A percentile compares a stretch with the other conserved stretches of the same genome.
phyloP scores from a whole-genome alignment of 2,329 filamentous ascomycete genomes.

The Aspergillus vadensis region DNA sequence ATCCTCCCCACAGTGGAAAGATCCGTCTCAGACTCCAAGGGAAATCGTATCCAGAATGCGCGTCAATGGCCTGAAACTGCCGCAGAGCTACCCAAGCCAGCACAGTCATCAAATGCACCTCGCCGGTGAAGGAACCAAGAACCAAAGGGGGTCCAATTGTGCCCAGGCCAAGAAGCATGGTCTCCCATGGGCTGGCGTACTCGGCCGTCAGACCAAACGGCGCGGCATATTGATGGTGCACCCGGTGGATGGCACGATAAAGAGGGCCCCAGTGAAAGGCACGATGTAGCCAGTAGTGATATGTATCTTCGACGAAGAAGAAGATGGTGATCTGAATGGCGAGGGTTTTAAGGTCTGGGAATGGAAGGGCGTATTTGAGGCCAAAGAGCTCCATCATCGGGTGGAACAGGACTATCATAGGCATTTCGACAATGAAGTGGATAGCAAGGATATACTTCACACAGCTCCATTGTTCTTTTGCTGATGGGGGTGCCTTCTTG shows the following conservation, averaged over 20 bases:
- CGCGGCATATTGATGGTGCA: slow-evolving; percentile 96
- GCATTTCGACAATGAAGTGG: slow-evolving; percentile 95
- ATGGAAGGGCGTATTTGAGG: slow-evolving; percentile 80
- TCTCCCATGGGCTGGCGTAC: slow-evolving; percentile 94
- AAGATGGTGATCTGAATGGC: slow-evolving; percentile 84
- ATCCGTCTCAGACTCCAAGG: slow-evolving; percentile 92
- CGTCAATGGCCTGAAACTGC: slow-evolving; percentile 93
- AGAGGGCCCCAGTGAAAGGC: slow-evolving; percentile 87
- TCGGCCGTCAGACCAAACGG: slow-evolving; percentile 94
- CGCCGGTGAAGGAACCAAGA: slow-evolving; percentile 74
- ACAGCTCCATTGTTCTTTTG: slow-evolving; percentile 88
- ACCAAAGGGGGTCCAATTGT: slow-evolving; percentile 77
- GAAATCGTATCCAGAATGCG: slow-evolving; percentile 96
- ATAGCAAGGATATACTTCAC: slow-evolving; percentile 85
- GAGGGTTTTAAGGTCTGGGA: slow-evolving; percentile 80
- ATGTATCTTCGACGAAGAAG: slow-evolving; percentile 91
- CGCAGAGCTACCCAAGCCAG: slow-evolving; percentile 89
- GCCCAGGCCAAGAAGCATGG: slow-evolving; percentile 86
- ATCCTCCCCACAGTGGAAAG: slow-evolving; percentile 87
- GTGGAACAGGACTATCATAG: slow-evolving; percentile 92
- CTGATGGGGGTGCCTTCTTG: slow-evolving; percentile 76
- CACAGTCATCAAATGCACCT: slow-evolving; percentile 94
- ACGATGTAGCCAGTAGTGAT: slow-evolving; percentile 97
- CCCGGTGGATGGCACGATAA: slow-evolving; percentile 95
- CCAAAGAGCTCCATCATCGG: slow-evolving; percentile 88